These are phyloP conservation scores for Discostella pseudostelligera DNA, from an alignment of 108 stramenopile species.

Conservation along the genomic window DNA sequence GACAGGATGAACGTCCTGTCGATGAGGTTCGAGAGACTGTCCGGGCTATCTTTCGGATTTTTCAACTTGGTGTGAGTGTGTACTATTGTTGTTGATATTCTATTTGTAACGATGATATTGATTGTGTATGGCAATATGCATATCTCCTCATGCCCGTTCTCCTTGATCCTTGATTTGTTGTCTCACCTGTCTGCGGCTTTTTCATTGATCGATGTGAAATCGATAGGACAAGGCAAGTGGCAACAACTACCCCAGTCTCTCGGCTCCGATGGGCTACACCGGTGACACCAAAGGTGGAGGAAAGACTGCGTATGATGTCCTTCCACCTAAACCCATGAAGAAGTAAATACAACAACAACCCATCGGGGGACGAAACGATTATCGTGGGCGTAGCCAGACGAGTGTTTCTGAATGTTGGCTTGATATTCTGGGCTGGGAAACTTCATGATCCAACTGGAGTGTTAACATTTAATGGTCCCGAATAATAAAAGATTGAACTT, in stretches of 20 bases:
- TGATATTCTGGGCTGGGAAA: no score
- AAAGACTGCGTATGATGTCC: conserved; percentile 74
- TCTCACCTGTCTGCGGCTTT: not conserved
- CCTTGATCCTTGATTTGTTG: not conserved
- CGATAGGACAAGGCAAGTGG: conserved; percentile 68
- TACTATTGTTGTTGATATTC: not conserved
- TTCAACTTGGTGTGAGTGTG: conserved; percentile 49
- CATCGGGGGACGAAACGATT: no score
- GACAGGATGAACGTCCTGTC: conserved; percentile 48
- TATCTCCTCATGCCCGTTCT: no score
- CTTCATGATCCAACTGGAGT: no score
- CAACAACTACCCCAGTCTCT: conserved; percentile 71
- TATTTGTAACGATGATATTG: no score
- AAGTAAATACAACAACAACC: not conserved
- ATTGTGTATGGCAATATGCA: no score
- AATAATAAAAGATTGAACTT: no score
- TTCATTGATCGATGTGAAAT: not conserved
- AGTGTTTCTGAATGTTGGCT: no score
- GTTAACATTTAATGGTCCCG: no score
- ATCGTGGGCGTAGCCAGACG: no score
- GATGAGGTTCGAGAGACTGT: conserved; percentile 82
- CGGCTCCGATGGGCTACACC: conserved; percentile 64
- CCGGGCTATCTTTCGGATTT: conserved; percentile 76
- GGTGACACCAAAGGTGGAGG: conserved; percentile 75
- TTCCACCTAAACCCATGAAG: conserved; percentile 63